Conservation (phyloP, 208 protist genomes). For the Acanthamoeba lenticulata region DNA sequence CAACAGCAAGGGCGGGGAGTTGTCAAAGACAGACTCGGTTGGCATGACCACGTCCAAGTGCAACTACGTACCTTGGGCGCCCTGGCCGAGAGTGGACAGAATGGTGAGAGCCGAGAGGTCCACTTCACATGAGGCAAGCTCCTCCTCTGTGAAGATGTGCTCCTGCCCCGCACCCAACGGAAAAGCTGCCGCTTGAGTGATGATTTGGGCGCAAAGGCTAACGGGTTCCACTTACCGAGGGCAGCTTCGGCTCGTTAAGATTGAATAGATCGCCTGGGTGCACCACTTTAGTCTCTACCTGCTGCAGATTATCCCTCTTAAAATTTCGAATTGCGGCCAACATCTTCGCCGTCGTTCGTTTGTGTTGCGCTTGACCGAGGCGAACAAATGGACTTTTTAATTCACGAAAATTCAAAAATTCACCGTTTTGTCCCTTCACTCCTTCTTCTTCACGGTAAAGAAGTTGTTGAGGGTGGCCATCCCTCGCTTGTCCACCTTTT, state of each 20-base stretch:
- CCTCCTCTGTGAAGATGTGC: slow-evolving; percentile 37
- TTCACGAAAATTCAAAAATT: neutral
- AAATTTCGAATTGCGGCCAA: neutral
- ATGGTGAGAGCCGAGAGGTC: slow-evolving; percentile 20
- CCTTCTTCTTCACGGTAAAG: neutral
- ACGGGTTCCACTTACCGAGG: neutral
- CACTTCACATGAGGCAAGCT: slow-evolving; percentile 33
- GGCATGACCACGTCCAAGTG: neutral
- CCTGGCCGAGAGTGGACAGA: neutral
- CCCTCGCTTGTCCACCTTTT: slow-evolving; percentile 61
- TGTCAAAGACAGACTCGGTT: neutral
- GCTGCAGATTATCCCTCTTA: neutral
- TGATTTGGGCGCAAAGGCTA: neutral
- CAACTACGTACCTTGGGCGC: neutral
- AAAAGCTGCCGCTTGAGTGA: neutral
- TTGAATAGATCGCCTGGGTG: neutral
- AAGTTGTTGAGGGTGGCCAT: neutral
- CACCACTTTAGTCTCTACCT: neutral
- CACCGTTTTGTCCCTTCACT: neutral
- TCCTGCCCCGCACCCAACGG: neutral
- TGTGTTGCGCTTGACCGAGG: neutral
- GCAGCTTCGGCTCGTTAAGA: slow-evolving; percentile 17
- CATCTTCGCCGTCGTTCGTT: neutral
- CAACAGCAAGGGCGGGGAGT: neutral
- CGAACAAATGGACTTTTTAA: neutral